Evolutionary conservation across 257 asterid genomes (phyloP).

Genomic region (Solanum tarijense): DNA sequence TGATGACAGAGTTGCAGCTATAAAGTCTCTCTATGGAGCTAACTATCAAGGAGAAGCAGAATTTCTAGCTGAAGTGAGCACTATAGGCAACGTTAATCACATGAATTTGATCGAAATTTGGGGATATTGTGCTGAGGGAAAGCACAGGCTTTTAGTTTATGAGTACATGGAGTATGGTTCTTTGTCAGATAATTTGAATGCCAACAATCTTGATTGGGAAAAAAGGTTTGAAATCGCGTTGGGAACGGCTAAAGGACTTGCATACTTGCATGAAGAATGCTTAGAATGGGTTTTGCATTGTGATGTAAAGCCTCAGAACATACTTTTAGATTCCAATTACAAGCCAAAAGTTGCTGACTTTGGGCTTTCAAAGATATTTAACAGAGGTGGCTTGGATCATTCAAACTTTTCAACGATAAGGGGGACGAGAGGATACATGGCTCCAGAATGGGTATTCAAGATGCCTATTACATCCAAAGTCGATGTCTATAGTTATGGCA

Average conservation of each 20-base stretch:
- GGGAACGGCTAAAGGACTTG: constrained; percentile 30
- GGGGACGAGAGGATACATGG: constrained; percentile 46
- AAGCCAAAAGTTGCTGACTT: constrained; percentile 36
- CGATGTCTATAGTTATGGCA: constrained; percentile 35
- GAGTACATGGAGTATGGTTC: constrained; percentile 28
- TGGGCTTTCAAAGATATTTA: constrained; percentile 23
- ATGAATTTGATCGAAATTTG: constrained; percentile 18
- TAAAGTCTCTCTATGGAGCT: constrained; percentile 14
- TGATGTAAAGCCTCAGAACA: constrained; percentile 44
- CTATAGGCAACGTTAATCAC: constrained; percentile 22
- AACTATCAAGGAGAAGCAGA: constrained; percentile 23
- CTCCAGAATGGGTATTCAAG: constrained; percentile 37
- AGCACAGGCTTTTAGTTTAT: constrained; percentile 24
- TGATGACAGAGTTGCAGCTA: constrained; percentile 22
- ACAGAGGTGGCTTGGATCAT: neutral
- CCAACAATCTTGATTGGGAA: constrained; percentile 23
- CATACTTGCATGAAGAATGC: constrained; percentile 42
- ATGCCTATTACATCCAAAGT: constrained; percentile 37
- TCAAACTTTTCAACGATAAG: constrained; percentile 14
- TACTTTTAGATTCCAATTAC: constrained; percentile 18
- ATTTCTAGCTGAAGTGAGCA: constrained; percentile 17
- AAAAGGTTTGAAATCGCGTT: constrained; percentile 24
- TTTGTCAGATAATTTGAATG: constrained; percentile 8
- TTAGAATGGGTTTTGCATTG: constrained; percentile 39
- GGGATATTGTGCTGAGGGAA: constrained; percentile 29